Evolutionary conservation across 2,329 filamentous ascomycete species (phyloP), one percentile per base, ranked within the genome.

Genomic region (Aureobasidium sp.): DNA sequence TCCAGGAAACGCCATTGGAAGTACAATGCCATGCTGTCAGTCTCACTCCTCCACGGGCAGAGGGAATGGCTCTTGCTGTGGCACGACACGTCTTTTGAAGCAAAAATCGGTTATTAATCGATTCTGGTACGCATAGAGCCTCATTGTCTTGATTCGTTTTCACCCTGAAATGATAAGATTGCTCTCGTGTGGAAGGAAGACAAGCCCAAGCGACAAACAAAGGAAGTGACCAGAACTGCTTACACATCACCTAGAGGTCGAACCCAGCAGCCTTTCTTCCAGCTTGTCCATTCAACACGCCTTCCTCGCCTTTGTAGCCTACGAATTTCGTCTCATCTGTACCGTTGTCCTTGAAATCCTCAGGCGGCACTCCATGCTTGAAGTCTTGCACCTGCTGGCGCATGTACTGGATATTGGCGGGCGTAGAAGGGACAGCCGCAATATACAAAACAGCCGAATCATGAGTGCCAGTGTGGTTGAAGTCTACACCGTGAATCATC

Each of bases 401-500:
- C 21, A 59, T 48, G 10, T 59, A 59, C n/a, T 21, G 11, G 3
- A 13, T 5, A 29, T 59, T 59, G 3, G 42, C 55, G 15, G 30
- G 30, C 5, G 55, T 59, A 3, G 44, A 37, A 2, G 55, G 55
- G 2, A 48, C 45, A 49, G 55, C 55, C 16, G 42, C 55, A 21
- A 59, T 48, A 32, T 59, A 59, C 32, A 59, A n/a, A 25, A 59
- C 55, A 8, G 42, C 34, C 3, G 55, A 59, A 16, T 59, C 42
- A 8, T 48, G 42, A 4, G 13, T 30, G 4, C 55, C 55, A 2
- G 44, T 50, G 37, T 59, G 55, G 30, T 59, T 25, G 5, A 48
- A n/a, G 30, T 59, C 55, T 2, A 59, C 55, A 48, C 42, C 55
- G 15, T 59, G 55, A 41, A 59, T 59, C 55, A 59, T 59, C 55